Evolutionary conservation across 768 basidiomycete genomes (phyloP).

Genomic region (Sarcomyxa edulis): DNA sequence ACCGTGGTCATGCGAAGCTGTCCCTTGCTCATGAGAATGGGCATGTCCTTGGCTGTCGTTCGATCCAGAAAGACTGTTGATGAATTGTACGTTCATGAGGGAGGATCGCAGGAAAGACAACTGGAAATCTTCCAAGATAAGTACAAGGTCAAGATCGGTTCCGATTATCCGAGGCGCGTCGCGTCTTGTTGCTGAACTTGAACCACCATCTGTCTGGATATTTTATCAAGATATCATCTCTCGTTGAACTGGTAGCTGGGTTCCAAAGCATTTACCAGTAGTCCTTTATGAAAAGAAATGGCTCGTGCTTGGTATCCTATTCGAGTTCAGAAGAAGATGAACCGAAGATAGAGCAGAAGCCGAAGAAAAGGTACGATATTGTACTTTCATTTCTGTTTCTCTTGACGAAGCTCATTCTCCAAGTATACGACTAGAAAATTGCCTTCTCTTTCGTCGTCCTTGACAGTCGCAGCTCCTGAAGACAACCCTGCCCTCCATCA

Average conservation of each 20-base stretch:
- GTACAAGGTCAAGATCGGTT: too few relatives aligned
- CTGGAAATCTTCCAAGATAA: too few relatives aligned
- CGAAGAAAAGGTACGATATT: not conserved
- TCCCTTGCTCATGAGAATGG: slow-evolving; percentile 48
- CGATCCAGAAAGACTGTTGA: slow-evolving; percentile 54
- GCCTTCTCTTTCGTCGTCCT: slow-evolving; percentile 47
- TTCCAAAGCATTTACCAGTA: too few relatives aligned
- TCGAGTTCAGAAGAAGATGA: slow-evolving; percentile 7
- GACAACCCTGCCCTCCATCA: slow-evolving; percentile 82
- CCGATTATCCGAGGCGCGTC: too few relatives aligned
- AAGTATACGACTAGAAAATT: slow-evolving; percentile 42
- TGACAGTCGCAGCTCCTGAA: slow-evolving; percentile 43
- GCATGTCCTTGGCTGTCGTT: slow-evolving; percentile 23
- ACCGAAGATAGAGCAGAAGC: not conserved
- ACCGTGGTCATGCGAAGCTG: slow-evolving; percentile 49
- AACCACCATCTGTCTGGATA: too few relatives aligned
- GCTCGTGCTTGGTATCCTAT: slow-evolving; percentile 4
- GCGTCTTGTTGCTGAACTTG: too few relatives aligned
- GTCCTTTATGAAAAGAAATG: too few relatives aligned
- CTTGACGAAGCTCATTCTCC: too few relatives aligned
- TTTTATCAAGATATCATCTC: too few relatives aligned
- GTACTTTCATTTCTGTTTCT: not conserved
- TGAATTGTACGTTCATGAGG: slow-evolving; percentile 66
- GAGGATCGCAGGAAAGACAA: too few relatives aligned
- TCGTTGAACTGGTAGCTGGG: too few relatives aligned